Percentiles rank a stretch among this genome's conserved stretches.
These are phyloP conservation scores for Corymbia calophylla DNA, from an alignment of 441 rosid species.

Conservation along the genomic window DNA sequence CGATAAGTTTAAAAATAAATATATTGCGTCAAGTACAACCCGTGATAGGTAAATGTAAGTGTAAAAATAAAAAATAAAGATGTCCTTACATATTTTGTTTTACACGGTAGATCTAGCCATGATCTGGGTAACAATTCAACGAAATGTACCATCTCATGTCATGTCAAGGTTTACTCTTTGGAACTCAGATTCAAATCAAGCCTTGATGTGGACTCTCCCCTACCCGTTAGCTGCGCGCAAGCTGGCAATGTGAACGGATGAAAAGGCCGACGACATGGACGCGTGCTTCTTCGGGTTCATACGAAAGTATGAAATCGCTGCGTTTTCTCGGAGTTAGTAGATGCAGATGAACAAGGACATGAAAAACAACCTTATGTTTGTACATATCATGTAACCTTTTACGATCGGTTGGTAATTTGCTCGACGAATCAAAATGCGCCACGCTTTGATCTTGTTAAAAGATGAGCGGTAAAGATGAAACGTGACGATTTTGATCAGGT, in stretches of 20 bases:
- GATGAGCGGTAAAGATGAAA: fast-evolving
- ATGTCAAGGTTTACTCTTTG: background rate
- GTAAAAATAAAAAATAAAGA: background rate
- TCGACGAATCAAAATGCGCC: fast-evolving
- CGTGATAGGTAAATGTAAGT: background rate
- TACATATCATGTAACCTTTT: background rate
- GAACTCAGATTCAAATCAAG: background rate
- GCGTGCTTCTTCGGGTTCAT: background rate
- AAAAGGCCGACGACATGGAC: background rate
- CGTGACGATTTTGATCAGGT: fast-evolving
- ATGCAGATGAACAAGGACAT: fast-evolving
- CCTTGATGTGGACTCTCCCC: background rate
- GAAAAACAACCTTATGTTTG: fast-evolving
- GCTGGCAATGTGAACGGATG: background rate
- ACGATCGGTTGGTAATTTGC: fast-evolving
- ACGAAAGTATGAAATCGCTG: background rate
- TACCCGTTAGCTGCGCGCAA: background rate
- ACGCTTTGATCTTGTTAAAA: fast-evolving
- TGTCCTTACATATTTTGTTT: background rate
- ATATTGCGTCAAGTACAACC: background rate
- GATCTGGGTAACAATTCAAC: background rate
- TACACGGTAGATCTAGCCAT: background rate
- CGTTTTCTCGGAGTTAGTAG: fast-evolving
- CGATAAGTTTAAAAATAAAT: background rate
- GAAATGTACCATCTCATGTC: background rate